Base-by-base conservation (phyloP, 108 stramenopile genomes). In the Skeletonema grethae region DNA sequence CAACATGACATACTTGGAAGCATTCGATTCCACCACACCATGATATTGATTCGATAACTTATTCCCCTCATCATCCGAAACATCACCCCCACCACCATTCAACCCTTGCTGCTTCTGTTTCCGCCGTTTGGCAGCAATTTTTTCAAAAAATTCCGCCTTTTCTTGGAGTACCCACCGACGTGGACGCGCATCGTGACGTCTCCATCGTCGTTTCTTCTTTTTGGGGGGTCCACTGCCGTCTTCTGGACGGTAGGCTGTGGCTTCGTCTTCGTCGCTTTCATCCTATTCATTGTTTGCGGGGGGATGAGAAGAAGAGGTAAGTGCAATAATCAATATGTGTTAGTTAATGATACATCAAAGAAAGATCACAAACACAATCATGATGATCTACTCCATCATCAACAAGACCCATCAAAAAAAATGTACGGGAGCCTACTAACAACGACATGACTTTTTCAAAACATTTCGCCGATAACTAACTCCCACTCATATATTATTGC, bases 91-190 rank as follows among this genome's bases (percentile, higher is more conserved):
- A 25, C 41, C 31, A 20, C 32, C 50, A 28, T 1, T 10, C 22
- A 29, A 11, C 16, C 69, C 57, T 15, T 63, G 45, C 10, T 63
- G 45, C 61, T 64, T 43, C 20, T 18, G 63, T 29, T 73, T 77
- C 39, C 84, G 80, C 65, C 80, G 73, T 34, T 82, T 76, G 48
- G 63, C 83, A 35, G 86, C 85, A 65, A 92, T 87, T 20, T 73
- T 79, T 82, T 91, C 83, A 16, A 90, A 63, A 65, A 91, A 94
- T 78, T 91, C 93, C 0, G 76, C 76, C 59, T 90, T 70, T 84
- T 88, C 87, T 70, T 91, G 89, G 28, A 94, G 45, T 2, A 94
- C 78, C 93, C 93, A 94, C 67, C 90, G 89, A 41, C 87, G 85
- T 55, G 79, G 76, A 43, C 87, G 84, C 31, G 84, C 77, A 57